Conservation (phyloP, 1,284 basidiomycete species). For the Sanghuangporus baumii region DNA sequence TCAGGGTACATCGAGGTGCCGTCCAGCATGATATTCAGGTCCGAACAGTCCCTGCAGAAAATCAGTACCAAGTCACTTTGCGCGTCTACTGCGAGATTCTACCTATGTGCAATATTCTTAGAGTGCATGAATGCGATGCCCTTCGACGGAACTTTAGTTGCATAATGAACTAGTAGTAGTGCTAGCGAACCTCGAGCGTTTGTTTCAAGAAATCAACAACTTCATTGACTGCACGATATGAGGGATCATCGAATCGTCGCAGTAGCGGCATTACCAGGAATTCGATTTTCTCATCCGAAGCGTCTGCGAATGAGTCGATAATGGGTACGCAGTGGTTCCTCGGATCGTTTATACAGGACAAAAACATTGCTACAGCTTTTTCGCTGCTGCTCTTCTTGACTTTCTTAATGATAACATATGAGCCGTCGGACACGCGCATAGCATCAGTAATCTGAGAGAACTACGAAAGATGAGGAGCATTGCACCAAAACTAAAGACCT, state of each 20-base stretch:
- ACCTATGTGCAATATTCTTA: conserved; percentile 1
- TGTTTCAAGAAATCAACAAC: conserved; percentile 6
- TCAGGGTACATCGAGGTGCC: background rate
- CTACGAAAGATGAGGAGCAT: too few species aligned
- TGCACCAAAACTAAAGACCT: too few species aligned
- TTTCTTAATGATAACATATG: background rate
- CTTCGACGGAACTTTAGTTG: too few species aligned
- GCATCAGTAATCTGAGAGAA: background rate
- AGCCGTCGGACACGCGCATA: background rate
- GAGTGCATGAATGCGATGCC: conserved; percentile 2
- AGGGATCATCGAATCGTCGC: background rate
- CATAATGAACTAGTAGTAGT: too few species aligned
- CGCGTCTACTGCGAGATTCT: background rate
- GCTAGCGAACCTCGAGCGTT: too few species aligned
- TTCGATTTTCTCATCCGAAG: background rate
- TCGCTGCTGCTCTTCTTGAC: background rate
- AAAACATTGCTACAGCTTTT: background rate
- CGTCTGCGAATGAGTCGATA: conserved; percentile 12
- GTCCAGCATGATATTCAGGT: conserved; percentile 9
- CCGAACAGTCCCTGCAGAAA: background rate
- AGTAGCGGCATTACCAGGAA: conserved; percentile 15
- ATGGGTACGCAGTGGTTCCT: conserved; percentile 20
- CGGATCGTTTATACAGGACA: conserved; percentile 10
- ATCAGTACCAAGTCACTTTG: background rate
- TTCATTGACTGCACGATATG: conserved; percentile 4